Percentiles rank a stretch among this genome's conserved stretches.
Conservation (phyloP, 1,139 yeast species). For the Debaryomyces udenii region DNA sequence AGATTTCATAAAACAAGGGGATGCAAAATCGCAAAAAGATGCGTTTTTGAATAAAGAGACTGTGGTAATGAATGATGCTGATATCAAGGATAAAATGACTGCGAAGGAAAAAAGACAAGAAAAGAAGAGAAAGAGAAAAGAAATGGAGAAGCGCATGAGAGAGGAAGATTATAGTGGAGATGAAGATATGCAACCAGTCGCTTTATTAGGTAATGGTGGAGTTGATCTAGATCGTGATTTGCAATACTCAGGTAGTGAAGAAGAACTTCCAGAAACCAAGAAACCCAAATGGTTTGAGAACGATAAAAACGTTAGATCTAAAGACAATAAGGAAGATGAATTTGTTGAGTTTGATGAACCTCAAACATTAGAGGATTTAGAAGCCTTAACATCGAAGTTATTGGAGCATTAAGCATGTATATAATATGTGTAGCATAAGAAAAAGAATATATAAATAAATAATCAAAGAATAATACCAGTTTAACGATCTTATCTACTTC, state of each 20-base stretch:
- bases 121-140: constrained; percentile 87
- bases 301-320: constrained; percentile 20
- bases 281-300: constrained; percentile 64
- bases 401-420: constrained; percentile 18
- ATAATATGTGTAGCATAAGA: constrained; percentile 7
- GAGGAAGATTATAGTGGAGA: constrained; percentile 47
- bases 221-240: constrained; percentile 54
- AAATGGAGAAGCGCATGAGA: constrained; percentile 58
- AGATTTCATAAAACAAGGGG: constrained; percentile 78
- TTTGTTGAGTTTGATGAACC: constrained; percentile 84
- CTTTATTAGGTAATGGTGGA: constrained; percentile 24
- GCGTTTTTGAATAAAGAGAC: constrained; percentile 69
- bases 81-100: constrained; percentile 74
- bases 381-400: constrained; percentile 81
- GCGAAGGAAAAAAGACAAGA: constrained; percentile 85
- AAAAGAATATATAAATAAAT: not conserved
- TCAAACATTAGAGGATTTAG: constrained; percentile 89
- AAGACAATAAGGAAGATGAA: constrained; percentile 23
- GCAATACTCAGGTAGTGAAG: constrained; percentile 33
- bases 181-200: constrained; percentile 32
- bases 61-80: constrained; percentile 68
- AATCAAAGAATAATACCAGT: too few species aligned
- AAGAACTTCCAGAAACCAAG: constrained; percentile 48
- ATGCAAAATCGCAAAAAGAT: constrained; percentile 67
- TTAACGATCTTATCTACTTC: too few species aligned